These are phyloP conservation scores for Conticribra weissflogii DNA, from an alignment of 108 stramenopile species.

Conservation along the genomic window DNA sequence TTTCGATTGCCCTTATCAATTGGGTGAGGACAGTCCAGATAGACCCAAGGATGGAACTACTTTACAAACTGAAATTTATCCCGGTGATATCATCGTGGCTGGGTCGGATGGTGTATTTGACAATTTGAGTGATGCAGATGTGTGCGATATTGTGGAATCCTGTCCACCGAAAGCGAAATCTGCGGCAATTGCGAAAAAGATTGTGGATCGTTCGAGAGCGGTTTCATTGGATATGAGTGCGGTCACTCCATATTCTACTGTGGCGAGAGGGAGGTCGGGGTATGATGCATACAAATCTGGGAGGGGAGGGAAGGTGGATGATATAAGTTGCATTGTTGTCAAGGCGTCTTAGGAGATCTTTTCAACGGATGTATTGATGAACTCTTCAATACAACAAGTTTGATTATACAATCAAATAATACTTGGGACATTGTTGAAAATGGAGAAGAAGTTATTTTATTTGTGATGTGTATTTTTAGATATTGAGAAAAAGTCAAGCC, in stretches of 20 bases:
- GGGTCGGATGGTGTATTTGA: constrained; percentile 92
- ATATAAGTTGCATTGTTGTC: constrained; percentile 85
- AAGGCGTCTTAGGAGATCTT: constrained; percentile 28
- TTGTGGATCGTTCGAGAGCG: constrained; percentile 67
- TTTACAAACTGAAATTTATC: constrained; percentile 66
- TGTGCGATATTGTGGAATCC: constrained; percentile 40
- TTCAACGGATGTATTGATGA: not conserved
- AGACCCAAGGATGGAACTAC: constrained; percentile 80
- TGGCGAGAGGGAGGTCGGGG: constrained; percentile 64
- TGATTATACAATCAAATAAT: not conserved
- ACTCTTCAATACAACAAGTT: not conserved
- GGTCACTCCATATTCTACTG: constrained; percentile 77
- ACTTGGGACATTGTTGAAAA: not conserved
- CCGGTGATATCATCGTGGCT: constrained; percentile 77
- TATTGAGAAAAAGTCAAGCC: not conserved
- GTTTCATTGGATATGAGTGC: constrained; percentile 68
- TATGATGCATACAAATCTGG: constrained; percentile 68
- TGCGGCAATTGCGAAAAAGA: constrained; percentile 58
- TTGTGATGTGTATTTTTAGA: not conserved
- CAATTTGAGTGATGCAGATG: constrained; percentile 66
- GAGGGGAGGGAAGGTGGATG: constrained; percentile 87
- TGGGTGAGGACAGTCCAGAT: constrained; percentile 81
- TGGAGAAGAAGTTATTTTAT: no score
- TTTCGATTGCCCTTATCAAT: constrained; percentile 90
- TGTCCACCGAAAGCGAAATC: constrained; percentile 32